These are phyloP conservation scores for Nymphaea thermarum DNA, from an alignment of 164 flowering plant species.

Conservation along the genomic window DNA sequence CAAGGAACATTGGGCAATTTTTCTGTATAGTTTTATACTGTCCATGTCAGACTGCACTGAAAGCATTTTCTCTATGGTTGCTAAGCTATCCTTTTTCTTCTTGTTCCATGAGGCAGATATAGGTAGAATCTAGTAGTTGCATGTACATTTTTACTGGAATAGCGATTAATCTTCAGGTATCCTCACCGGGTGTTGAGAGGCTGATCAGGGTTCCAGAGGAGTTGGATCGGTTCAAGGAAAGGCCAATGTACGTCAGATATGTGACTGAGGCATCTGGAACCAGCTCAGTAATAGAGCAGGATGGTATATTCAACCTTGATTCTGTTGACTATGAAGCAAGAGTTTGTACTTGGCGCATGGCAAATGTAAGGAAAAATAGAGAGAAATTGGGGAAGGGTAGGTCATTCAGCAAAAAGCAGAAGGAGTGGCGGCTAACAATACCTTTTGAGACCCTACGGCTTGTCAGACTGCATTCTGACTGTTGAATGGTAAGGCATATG, in stretches of 20 bases:
- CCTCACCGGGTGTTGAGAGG: slow-evolving; percentile 88
- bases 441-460: slow-evolving; percentile 55
- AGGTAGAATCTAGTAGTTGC: not conserved
- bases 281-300: slow-evolving; percentile 32
- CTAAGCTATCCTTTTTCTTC: not conserved
- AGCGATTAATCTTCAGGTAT: slow-evolving; percentile 34
- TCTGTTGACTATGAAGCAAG: slow-evolving; percentile 46
- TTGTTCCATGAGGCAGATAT: not conserved
- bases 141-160: not conserved
- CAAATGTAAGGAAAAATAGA: slow-evolving; percentile 75
- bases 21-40: not conserved
- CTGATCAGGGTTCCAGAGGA: slow-evolving; percentile 65
- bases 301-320: slow-evolving; percentile 70
- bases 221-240: slow-evolving; percentile 67
- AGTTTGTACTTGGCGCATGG: slow-evolving; percentile 73
- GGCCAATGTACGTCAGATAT: slow-evolving; percentile 64
- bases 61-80: not conserved
- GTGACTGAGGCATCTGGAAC: slow-evolving; percentile 17
- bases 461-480: slow-evolving; percentile 57
- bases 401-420: slow-evolving; percentile 77
- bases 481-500: slow-evolving; percentile 1
- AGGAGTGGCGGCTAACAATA: slow-evolving; percentile 66
- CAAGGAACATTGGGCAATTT: not conserved
- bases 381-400: slow-evolving; percentile 89
- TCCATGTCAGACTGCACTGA: not conserved